Percentiles rank a stretch among this genome's conserved stretches.
Evolutionary conservation across 345 rosid species (phyloP).

Genomic region (Hypericum androsaemum): DNA sequence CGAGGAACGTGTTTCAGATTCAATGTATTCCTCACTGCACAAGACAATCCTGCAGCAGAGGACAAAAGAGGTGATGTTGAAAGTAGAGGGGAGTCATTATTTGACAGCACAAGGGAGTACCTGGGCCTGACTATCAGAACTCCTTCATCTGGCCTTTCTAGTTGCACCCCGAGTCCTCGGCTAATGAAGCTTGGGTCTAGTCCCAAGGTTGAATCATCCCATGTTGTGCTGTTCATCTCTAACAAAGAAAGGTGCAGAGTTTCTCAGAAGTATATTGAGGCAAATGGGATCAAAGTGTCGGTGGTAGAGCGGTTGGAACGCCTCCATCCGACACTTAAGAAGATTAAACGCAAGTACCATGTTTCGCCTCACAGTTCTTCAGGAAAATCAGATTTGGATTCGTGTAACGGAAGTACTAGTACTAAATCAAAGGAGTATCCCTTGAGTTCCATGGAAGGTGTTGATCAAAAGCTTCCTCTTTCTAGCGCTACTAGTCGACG

Average conservation of each 20-base stretch:
- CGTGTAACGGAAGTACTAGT: conserved; percentile 25
- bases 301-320: conserved; percentile 34
- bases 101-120: conserved; percentile 9
- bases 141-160: conserved; percentile 18
- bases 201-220: conserved; percentile 46
- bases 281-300: conserved; percentile 38
- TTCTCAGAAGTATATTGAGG: conserved; percentile 41
- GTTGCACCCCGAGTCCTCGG: conserved; percentile 32
- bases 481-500: conserved; percentile 10
- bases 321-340: conserved; percentile 25
- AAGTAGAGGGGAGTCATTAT: conserved; percentile 12
- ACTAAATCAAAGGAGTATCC: conserved; percentile 38
- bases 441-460: conserved; percentile 39
- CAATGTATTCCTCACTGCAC: conserved; percentile 34
- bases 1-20: conserved; percentile 77
- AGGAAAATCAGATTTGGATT: conserved; percentile 34
- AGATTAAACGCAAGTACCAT: conserved; percentile 25
- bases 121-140: conserved; percentile 23
- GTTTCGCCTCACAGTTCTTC: conserved; percentile 35
- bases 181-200: conserved; percentile 27
- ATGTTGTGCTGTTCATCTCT: conserved; percentile 49
- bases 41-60: conserved; percentile 12
- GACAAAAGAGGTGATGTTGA: conserved; percentile 19
- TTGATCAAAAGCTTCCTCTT: conserved; percentile 23
- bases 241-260: conserved; percentile 42